Evolutionary conservation across 139 green algal genomes (phyloP).

Genomic region (Prasinococcaceae sp.): DNA sequence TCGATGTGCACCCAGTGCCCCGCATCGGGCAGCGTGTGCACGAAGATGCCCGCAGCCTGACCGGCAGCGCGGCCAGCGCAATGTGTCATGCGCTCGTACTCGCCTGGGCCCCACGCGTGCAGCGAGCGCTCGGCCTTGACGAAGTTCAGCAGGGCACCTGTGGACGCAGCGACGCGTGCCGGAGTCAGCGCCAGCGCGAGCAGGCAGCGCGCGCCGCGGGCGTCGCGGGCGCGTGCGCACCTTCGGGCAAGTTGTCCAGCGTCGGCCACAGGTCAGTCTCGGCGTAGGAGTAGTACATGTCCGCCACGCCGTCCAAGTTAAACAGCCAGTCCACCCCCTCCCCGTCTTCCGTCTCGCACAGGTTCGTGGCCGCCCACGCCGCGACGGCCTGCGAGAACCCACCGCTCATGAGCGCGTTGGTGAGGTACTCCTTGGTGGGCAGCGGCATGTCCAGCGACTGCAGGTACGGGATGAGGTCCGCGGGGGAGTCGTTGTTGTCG

Average conservation of each 20-base stretch:
- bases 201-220: no score
- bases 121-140: slow-evolving; percentile 15
- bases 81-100: slow-evolving; percentile 14
- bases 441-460: slow-evolving; percentile 42
- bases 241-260: background rate
- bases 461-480: slow-evolving; percentile 50
- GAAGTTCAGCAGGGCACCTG: slow-evolving; percentile 20
- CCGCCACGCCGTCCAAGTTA: slow-evolving; percentile 65
- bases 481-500: slow-evolving; percentile 48
- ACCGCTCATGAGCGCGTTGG: slow-evolving; percentile 24
- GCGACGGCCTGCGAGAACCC: slow-evolving; percentile 25
- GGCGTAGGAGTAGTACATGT: slow-evolving; percentile 82
- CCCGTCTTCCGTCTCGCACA: slow-evolving; percentile 28
- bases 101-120: slow-evolving; percentile 13
- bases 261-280: slow-evolving; percentile 43
- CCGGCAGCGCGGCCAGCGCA: background rate
- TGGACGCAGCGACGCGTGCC: no score
- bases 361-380: slow-evolving; percentile 56
- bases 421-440: slow-evolving; percentile 30
- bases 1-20: slow-evolving; percentile 25
- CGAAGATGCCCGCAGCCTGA: slow-evolving; percentile 3
- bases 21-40: slow-evolving; percentile 20
- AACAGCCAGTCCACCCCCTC: slow-evolving; percentile 55
- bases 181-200: no score
- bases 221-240: no score